A percentile compares a stretch with the other conserved stretches of the same genome.
Conservation (phyloP, 768 basidiomycete species). For the Holtermannia corniformis region DNA sequence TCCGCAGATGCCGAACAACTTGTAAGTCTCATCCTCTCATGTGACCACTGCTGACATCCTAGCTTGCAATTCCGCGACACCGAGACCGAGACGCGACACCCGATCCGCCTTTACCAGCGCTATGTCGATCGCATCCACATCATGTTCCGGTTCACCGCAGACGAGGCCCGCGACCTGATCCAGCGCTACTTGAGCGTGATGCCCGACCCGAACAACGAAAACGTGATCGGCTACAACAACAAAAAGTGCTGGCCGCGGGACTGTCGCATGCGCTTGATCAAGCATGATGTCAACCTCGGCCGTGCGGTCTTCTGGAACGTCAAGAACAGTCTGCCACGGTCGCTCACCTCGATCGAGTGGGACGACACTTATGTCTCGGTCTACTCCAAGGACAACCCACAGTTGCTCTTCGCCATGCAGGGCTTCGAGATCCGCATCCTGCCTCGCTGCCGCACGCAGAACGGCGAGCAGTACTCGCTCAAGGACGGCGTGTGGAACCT, state of each 20-base stretch:
- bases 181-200: constrained; percentile 95
- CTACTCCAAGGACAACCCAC: constrained; percentile 95
- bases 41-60: background rate
- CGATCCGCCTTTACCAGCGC: constrained; percentile 94
- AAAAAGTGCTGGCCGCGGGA: constrained; percentile 99
- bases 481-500: constrained; percentile 96
- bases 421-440: constrained; percentile 98
- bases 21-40: constrained; percentile 33
- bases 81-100: constrained; percentile 88
- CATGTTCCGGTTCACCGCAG: constrained; percentile 93
- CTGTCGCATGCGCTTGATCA: constrained; percentile 97
- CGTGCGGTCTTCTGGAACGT: constrained; percentile 99
- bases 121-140: constrained; percentile 93
- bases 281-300: constrained; percentile 97
- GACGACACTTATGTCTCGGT: constrained; percentile 96
- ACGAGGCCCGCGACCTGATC: constrained; percentile 93
- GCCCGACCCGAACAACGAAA: constrained; percentile 96
- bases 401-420: constrained; percentile 94
- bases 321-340: constrained; percentile 89
- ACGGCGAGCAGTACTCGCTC: constrained; percentile 92
- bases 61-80: constrained; percentile 86
- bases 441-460: constrained; percentile 89
- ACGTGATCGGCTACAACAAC: constrained; percentile 98
- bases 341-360: constrained; percentile 97
- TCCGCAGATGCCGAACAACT: constrained; percentile 94